These are phyloP conservation scores for Tricholoma sp. DNA, from an alignment of 768 basidiomycete species.

Conservation along the genomic window DNA sequence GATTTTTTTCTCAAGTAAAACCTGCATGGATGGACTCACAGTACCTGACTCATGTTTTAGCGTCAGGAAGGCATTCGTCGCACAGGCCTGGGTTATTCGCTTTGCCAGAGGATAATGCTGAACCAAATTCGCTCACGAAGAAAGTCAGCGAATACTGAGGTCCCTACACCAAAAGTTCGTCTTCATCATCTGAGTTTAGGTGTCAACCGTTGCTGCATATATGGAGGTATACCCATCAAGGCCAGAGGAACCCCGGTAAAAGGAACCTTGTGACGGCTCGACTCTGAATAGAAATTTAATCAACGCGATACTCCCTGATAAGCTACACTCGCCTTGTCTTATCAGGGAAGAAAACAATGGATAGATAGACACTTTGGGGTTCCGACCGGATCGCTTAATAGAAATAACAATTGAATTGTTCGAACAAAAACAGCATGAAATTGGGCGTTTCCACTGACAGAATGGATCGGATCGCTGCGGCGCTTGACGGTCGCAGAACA, in stretches of 20 bases:
- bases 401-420: background rate
- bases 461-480: background rate
- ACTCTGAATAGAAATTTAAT: background rate
- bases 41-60: background rate
- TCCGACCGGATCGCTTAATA: background rate
- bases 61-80: background rate
- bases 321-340: background rate
- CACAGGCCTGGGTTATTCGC: background rate
- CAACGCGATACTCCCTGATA: background rate
- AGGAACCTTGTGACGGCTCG: background rate
- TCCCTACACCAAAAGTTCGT: background rate
- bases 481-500: background rate
- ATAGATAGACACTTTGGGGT: background rate
- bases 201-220: background rate
- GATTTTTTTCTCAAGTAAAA: background rate
- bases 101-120: background rate
- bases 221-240: background rate
- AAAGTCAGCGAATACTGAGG: background rate
- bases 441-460: background rate
- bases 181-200: background rate
- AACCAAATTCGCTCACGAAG: background rate
- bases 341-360: background rate
- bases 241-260: background rate
- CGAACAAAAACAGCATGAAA: background rate
- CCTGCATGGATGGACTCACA: background rate